Percentiles rank a stretch among this genome's conserved stretches.
Conservation (phyloP, 768 basidiomycete species). For the Boletus huronensis region DNA sequence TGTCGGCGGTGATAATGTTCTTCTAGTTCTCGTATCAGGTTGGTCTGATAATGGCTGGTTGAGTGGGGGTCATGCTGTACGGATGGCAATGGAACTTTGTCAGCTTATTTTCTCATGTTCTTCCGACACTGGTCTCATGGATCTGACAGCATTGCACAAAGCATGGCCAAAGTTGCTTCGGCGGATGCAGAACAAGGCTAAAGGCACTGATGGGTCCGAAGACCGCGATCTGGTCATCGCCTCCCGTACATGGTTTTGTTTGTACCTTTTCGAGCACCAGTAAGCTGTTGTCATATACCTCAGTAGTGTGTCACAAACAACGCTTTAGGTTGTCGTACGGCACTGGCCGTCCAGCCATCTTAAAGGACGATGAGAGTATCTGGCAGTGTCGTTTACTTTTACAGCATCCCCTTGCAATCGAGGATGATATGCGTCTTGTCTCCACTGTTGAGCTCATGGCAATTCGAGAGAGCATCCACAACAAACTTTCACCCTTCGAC, state of each 20-base stretch:
- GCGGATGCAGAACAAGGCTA: constrained; percentile 70
- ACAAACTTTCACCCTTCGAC: constrained; percentile 77
- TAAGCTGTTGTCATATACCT: constrained; percentile 37
- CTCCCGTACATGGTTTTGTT: constrained; percentile 88
- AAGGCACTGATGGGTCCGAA: constrained; percentile 42
- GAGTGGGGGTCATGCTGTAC: constrained; percentile 92
- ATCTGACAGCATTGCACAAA: constrained; percentile 71
- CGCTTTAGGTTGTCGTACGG: constrained; percentile 83
- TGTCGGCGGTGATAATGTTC: background rate
- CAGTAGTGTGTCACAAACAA: background rate
- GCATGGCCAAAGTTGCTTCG: constrained; percentile 82
- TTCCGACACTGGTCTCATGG: constrained; percentile 5
- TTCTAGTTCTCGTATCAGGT: constrained; percentile 79
- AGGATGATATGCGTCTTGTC: constrained; percentile 92
- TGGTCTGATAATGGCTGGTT: constrained; percentile 98
- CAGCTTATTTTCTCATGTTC: constrained; percentile 26
- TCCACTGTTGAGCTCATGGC: constrained; percentile 93
- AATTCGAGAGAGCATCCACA: constrained; percentile 82
- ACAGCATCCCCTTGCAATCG: constrained; percentile 83
- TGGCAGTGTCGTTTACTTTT: constrained; percentile 74
- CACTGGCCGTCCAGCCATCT: constrained; percentile 87
- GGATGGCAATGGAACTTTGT: constrained; percentile 96
- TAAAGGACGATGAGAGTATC: constrained; percentile 92
- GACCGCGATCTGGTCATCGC: constrained; percentile 81
- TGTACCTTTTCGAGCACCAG: constrained; percentile 95